Percentiles rank a stretch among this genome's conserved stretches.
Evolutionary conservation across 2,329 filamentous ascomycete genomes (phyloP).

Genomic region (Hortaea sp.): DNA sequence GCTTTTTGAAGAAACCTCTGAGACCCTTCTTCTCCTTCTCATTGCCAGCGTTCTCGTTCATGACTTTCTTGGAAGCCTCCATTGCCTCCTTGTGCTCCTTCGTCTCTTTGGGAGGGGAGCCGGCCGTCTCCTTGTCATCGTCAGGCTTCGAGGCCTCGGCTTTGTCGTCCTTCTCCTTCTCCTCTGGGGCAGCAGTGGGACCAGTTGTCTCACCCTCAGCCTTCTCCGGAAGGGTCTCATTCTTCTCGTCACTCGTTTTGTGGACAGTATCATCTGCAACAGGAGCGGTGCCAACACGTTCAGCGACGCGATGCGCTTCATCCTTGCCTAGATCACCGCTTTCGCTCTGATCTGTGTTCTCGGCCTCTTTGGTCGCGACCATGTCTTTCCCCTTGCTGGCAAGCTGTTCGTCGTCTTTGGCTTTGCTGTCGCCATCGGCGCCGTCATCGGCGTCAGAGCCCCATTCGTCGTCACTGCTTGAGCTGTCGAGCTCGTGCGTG

Average conservation of each 20-base stretch:
- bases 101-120: conserved; percentile 5
- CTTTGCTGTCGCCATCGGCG: neutral
- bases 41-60: neutral
- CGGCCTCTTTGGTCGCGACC: neutral
- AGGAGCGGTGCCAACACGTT: neutral
- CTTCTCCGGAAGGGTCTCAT: neutral
- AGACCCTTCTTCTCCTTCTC: conserved; percentile 16
- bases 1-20: conserved; percentile 20
- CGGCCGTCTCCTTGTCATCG: neutral
- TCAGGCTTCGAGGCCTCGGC: neutral
- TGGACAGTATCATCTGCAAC: neutral
- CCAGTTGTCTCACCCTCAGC: neutral
- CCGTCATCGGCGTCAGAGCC: neutral
- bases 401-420: conserved; percentile 3
- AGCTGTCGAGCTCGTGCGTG: neutral
- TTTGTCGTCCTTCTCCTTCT: too few relatives aligned
- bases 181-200: neutral
- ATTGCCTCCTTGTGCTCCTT: conserved; percentile 13
- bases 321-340: neutral
- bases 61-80: conserved; percentile 2
- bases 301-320: conserved; percentile 4
- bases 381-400: neutral
- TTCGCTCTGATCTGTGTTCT: neutral
- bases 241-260: neutral
- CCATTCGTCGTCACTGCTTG: conserved; percentile 2